These are phyloP conservation scores for Acanthamoeba lenticulata DNA, from an alignment of 208 protist species.

Conservation along the genomic window DNA sequence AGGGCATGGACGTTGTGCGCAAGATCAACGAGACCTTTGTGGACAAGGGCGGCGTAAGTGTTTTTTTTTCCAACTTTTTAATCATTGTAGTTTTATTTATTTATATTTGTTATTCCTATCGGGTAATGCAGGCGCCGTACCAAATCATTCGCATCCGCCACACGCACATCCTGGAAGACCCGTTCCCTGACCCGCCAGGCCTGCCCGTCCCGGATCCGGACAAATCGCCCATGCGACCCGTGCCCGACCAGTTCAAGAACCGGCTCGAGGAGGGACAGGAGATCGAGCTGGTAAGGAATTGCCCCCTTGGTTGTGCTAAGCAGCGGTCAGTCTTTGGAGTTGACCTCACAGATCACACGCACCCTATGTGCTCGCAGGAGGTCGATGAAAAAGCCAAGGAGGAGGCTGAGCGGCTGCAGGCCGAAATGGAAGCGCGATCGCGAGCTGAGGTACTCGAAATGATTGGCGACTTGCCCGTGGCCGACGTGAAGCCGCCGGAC, in stretches of 20 bases:
- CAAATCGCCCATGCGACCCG: slow-evolving; percentile 23
- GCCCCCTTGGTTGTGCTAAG: not conserved
- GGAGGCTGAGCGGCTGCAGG: not conserved
- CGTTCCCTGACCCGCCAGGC: slow-evolving; percentile 87
- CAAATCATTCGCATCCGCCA: slow-evolving; percentile 89
- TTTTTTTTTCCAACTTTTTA: not conserved
- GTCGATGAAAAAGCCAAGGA: slow-evolving; percentile 35
- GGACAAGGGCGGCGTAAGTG: slow-evolving; percentile 70
- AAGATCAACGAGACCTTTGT: slow-evolving; percentile 83
- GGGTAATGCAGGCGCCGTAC: slow-evolving; percentile 74
- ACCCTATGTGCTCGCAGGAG: not conserved
- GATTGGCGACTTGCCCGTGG: slow-evolving; percentile 94
- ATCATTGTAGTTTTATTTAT: not conserved
- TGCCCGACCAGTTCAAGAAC: slow-evolving; percentile 32
- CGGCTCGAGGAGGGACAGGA: slow-evolving; percentile 67
- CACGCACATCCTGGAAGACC: slow-evolving; percentile 92
- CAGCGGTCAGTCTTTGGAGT: not conserved
- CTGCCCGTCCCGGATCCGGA: slow-evolving; percentile 59
- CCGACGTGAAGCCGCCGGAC: slow-evolving; percentile 95
- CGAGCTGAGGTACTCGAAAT: slow-evolving; percentile 95
- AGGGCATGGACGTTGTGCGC: slow-evolving; percentile 83
- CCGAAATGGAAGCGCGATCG: slow-evolving; percentile 76
- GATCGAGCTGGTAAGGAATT: not conserved
- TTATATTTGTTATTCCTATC: not conserved
- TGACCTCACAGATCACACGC: not conserved